phyloP scores from a whole-genome alignment of 1,284 basidiomycete genomes.

The Naganishia albida region DNA sequence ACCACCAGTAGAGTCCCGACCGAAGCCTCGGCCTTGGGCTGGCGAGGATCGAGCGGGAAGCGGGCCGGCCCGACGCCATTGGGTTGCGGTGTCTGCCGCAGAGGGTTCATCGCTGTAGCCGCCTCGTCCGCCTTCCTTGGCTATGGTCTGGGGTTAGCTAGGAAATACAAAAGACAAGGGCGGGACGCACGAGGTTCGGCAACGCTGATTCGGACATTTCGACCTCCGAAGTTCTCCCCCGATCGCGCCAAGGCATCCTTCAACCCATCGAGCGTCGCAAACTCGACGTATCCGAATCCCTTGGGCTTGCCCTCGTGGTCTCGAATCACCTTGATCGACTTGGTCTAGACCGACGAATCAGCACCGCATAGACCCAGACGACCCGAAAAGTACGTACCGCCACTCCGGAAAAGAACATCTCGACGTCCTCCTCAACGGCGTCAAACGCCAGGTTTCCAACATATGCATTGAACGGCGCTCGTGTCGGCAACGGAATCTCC shows the following conservation, averaged over 20 bases:
- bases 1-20: slow-evolving; percentile 27
- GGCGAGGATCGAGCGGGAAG: slow-evolving; percentile 61
- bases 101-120: slow-evolving; percentile 45
- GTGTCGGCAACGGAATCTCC: slow-evolving; percentile 90
- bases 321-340: slow-evolving; percentile 87
- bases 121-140: slow-evolving; percentile 63
- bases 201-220: slow-evolving; percentile 85
- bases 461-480: slow-evolving; percentile 93
- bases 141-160: slow-evolving; percentile 51
- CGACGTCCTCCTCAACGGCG: slow-evolving; percentile 78
- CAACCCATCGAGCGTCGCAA: slow-evolving; percentile 75
- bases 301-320: slow-evolving; percentile 86
- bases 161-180: slow-evolving; percentile 24
- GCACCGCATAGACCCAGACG: not conserved
- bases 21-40: slow-evolving; percentile 35
- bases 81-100: slow-evolving; percentile 57
- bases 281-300: slow-evolving; percentile 98
- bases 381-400: slow-evolving; percentile 56
- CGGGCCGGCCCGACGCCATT: slow-evolving; percentile 87
- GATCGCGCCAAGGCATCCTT: slow-evolving; percentile 73
- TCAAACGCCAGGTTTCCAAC: slow-evolving; percentile 96
- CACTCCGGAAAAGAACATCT: slow-evolving; percentile 69
- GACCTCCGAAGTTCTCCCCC: slow-evolving; percentile 68
- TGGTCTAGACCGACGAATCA: slow-evolving; percentile 59
- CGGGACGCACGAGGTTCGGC: slow-evolving; percentile 83